Base-by-base conservation (phyloP, 2,329 filamentous ascomycete species). In the Colletotrichum magnum region DNA sequence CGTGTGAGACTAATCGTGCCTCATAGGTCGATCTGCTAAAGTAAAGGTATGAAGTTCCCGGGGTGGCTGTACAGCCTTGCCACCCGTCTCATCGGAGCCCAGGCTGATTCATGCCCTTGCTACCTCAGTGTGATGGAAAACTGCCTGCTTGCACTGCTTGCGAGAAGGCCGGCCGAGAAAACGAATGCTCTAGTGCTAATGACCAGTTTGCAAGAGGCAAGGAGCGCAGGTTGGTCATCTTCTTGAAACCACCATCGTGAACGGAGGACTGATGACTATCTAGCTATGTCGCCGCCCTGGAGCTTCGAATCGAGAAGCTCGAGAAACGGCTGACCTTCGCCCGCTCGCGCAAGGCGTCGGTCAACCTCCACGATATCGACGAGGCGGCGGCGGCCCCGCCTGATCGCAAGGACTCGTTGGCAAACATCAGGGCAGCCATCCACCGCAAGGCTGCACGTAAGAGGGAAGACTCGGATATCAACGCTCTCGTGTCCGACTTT, bases 151-250 rank as follows among this genome's bases (percentile, higher is more conserved):
- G 96, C 78, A 97, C 94, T 7, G 95, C 95, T 18, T 98, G 96
- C 78, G 95, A 98, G 80, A 95, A 94, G 81, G 94, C 94, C 15
- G 94, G 95, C 36, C 92, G 94, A 71, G 90, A 93, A 64, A 91
- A 87, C 69, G 94, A 97, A 78, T 99, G 96, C 79, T 97, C 94
- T 6, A 94, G 94, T 64, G 95, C 94, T 7, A 98, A 97, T 76
- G 95, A 98, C 77, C 94, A 98, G 79, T 98, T 98, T 80, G 95
- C 95, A 0, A 88, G 94, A 71, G 96, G 96, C 70, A 98, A 98
- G 80, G 96, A 98, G 78, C 88, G 95, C 76, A 98, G 95, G 90
- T 90, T 74, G 67, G 81, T 74, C 39, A 15, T 12, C 6, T 21
- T 24, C 16, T 21, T 21, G 18, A 21, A 24, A 5, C n/a, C 13